Percentiles rank a stretch among this genome's conserved stretches.
Conservation (phyloP, 208 protist genomes). For the Crithidia bombi region DNA sequence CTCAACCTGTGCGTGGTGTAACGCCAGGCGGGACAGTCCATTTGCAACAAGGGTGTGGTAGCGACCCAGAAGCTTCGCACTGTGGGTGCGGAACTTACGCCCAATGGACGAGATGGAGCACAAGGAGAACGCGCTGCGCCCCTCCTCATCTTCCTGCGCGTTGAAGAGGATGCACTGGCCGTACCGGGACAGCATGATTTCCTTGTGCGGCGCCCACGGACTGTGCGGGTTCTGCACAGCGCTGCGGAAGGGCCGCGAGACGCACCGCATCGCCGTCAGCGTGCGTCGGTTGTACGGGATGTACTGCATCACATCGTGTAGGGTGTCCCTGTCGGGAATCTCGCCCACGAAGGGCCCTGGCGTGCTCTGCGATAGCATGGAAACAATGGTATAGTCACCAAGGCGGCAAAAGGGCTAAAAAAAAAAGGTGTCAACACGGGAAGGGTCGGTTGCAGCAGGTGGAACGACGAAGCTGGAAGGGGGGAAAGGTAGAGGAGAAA, state of each 20-base stretch:
- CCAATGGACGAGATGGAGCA: slow-evolving; percentile 78
- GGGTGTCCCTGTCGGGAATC: slow-evolving; percentile 51
- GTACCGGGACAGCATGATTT: slow-evolving; percentile 82
- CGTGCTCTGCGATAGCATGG: slow-evolving; percentile 60
- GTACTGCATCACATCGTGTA: slow-evolving; percentile 81
- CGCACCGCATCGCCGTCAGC: slow-evolving; percentile 77
- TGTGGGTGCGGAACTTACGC: slow-evolving; percentile 75
- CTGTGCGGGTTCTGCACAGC: slow-evolving; percentile 71
- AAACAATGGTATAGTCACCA: no score
- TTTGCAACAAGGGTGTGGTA: slow-evolving; percentile 72
- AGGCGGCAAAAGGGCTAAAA: not conserved
- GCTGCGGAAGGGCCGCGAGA: slow-evolving; percentile 76
- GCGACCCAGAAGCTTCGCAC: slow-evolving; percentile 66
- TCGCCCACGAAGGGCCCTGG: slow-evolving; percentile 59
- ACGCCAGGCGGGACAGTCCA: slow-evolving; percentile 64
- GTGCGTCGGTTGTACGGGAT: slow-evolving; percentile 89
- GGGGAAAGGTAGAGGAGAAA: not conserved
- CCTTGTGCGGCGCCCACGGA: slow-evolving; percentile 68
- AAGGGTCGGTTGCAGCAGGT: no score
- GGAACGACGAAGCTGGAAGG: no score
- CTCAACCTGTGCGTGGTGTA: slow-evolving; percentile 78
- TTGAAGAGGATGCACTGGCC: slow-evolving; percentile 86
- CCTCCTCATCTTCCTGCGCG: slow-evolving; percentile 67
- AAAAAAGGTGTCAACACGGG: not conserved
- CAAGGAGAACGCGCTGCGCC: slow-evolving; percentile 64